Evolutionary conservation across 345 rosid genomes (phyloP), one percentile per base, ranked within the genome.

Genomic region (Sisymbrium irio): DNA sequence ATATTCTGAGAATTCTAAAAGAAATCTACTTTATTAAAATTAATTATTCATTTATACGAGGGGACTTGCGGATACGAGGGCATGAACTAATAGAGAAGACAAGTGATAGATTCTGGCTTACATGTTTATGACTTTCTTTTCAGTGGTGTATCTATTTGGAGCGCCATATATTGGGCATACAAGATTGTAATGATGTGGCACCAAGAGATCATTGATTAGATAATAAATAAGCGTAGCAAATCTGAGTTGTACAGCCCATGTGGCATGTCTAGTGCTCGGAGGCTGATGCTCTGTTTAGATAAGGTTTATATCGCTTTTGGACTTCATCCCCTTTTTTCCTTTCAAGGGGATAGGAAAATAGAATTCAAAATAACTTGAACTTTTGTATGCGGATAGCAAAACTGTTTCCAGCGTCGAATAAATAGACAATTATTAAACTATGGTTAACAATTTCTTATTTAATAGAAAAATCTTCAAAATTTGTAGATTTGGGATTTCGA

Each of bases 121-220:
- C 73, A 56, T 69, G 73, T 57, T 44, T 56, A 44, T 47, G 11
- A 69, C 62, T 69, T 35, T 14, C 14, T 58, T 35, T 58, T 69
- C 13, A 58, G 39, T 58, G 74, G 74, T 69, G 66, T 45, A 44
- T 44, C 56, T 30, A 69, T 44, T 44, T 45, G 45, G 46, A 45
- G 45, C 56, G 74, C 65, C 65, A 69, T 10, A 20, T 49, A 14
- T 46, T 49, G 32, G 33, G 15, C 39, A 47, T 14, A 12, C 14
- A 3, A 50, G 56, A 20, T 22, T 51, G 9, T 39, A 51, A 39
- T 25, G 61, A 67, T 39, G 39, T 67, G 49, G 62, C 70, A 25
- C 62, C 71, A 36, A 37, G 8, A 51, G 12, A 67, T 67, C 39
- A 25, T 53, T 53, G 15, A 7, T 37, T 62, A 35, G 36, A n/a